Evolutionary conservation across 2,329 filamentous ascomycete genomes (phyloP), one percentile per base, ranked within the genome.

Genomic region (Dendrostoma leiphaemia): DNA sequence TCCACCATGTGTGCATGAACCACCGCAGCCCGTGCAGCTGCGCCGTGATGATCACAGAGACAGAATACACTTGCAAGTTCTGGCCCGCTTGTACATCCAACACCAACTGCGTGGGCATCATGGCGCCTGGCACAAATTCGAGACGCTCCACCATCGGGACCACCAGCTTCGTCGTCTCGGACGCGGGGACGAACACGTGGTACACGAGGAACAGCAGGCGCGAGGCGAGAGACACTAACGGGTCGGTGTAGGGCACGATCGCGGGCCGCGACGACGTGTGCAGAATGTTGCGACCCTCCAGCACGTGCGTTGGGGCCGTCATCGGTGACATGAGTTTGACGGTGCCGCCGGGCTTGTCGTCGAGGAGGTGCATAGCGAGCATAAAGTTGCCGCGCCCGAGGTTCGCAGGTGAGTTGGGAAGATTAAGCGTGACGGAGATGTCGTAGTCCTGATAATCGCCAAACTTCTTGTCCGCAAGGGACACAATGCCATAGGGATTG

Each of bases 371-470:
- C 15, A 96, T 74, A 44, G 89, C 86, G 17, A 97, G 75, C 94
- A 99, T 99, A 77, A 97, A 97, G 73, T 97, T 97, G 26, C 94
- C 94, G 13, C 82, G 81, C 2, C 81, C 81, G 21, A 89, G 72
- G 64, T 99, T 99, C 2, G 79, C 71, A 0, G 84, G 85, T 2
- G 90, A 94, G 37, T 87, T 85, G 17, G 94, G 94, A 59, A 99
- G 77, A 3, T 82, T 80, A 29, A 99, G 78, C 21, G 83, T 77
- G 1, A 97, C 78, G 5, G 82, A 79, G 38, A 99, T 81, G 69
- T 97, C 91, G 76, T 99, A 99, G 45, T 86, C 80, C 68, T 97
- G 93, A 44, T 83, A 78, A 17, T 83, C 76, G 61, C 88, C 83
- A 59, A 94, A 74, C 44, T 82, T 77, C 15, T 74, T 68, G 2